Percentiles rank a stretch among this genome's conserved stretches.
phyloP scores from a whole-genome alignment of 148 eudicot genomes.

The Camellia japonica region DNA sequence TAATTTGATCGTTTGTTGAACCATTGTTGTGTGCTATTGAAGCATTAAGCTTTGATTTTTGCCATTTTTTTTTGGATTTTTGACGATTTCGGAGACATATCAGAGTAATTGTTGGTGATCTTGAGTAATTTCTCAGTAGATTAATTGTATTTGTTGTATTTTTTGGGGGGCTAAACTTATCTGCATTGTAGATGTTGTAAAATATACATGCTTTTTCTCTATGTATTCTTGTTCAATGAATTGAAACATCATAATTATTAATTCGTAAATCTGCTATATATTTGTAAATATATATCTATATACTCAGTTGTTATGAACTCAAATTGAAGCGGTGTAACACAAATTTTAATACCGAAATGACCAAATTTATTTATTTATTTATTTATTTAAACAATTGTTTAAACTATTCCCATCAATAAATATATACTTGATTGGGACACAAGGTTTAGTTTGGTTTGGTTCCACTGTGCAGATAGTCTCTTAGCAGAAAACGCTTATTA shows the following conservation, averaged over 20 bases:
- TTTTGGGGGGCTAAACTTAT: background rate
- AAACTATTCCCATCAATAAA: too few relatives aligned
- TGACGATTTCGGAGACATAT: background rate
- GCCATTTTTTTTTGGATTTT: background rate
- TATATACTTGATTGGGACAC: too few relatives aligned
- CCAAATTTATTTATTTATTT: too few relatives aligned
- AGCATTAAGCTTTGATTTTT: background rate
- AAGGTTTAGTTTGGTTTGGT: too few relatives aligned
- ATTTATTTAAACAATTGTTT: too few relatives aligned
- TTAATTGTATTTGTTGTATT: background rate
- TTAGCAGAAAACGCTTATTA: background rate
- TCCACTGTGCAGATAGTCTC: too few relatives aligned
- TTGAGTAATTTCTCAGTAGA: background rate
- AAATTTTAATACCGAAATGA: too few relatives aligned
- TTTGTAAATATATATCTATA: too few relatives aligned
- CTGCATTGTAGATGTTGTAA: background rate
- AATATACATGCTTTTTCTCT: too few relatives aligned
- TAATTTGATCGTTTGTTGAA: background rate
- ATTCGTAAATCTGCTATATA: too few relatives aligned
- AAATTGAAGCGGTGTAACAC: too few relatives aligned
- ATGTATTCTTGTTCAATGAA: background rate
- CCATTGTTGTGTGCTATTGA: background rate
- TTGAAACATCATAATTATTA: background rate
- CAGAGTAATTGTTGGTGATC: background rate
- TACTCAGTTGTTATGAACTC: too few relatives aligned